phyloP scores from a whole-genome alignment of 2,329 filamentous ascomycete genomes.

The Fusarium citri region DNA sequence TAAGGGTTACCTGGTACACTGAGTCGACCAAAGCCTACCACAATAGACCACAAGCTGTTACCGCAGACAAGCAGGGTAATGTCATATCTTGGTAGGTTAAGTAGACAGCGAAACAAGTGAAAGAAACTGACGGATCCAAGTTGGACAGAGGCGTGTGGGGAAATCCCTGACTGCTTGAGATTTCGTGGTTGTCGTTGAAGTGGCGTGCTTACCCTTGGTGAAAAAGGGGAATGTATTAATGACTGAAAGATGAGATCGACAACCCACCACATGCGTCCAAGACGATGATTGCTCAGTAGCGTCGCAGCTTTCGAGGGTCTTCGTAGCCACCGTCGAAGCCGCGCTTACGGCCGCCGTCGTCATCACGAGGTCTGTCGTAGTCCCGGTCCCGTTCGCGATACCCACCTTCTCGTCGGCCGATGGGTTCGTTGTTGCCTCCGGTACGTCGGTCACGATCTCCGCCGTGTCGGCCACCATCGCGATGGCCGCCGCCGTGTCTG shows the following conservation, averaged over 20 bases:
- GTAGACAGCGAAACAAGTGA: constrained; percentile 1
- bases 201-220: constrained; percentile 42
- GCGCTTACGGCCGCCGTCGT: constrained; percentile 70
- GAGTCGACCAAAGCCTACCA: constrained; percentile 22
- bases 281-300: constrained; percentile 59
- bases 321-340: constrained; percentile 85
- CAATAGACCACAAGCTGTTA: constrained; percentile 5
- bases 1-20: constrained; percentile 43
- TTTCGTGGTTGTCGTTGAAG: constrained; percentile 20
- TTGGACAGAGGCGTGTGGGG: neutral
- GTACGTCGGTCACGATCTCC: constrained; percentile 64
- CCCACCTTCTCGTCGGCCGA: constrained; percentile 74
- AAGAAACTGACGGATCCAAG: constrained; percentile 1
- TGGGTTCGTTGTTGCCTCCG: constrained; percentile 86
- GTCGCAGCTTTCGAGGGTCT: constrained; percentile 75
- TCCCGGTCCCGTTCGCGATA: constrained; percentile 64
- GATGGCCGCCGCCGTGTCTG: constrained; percentile 63
- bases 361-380: constrained; percentile 67
- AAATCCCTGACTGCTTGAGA: constrained; percentile 1
- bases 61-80: neutral
- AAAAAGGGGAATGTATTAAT: constrained; percentile 35
- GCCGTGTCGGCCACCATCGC: constrained; percentile 53
- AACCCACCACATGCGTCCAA: constrained; percentile 42
- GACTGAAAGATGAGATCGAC: constrained; percentile 34
- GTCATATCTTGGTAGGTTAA: constrained; percentile 21